Percentiles rank a stretch among this genome's conserved stretches.
Conservation (phyloP, 768 basidiomycete genomes). For the Baorangia bicolor region DNA sequence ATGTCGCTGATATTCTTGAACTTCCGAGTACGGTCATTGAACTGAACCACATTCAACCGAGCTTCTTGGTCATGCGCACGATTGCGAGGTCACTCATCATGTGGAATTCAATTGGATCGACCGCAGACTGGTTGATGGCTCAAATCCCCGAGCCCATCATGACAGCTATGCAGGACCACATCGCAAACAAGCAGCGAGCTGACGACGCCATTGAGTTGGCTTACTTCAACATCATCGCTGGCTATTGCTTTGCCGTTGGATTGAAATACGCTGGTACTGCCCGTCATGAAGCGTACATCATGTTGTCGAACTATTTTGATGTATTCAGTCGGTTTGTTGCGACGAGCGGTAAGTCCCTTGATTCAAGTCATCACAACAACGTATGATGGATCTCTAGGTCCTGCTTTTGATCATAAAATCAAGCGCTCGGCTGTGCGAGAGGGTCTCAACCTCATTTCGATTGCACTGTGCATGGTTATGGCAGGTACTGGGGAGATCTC, state of each 20-base stretch:
- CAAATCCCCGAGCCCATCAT: slow-evolving; percentile 72
- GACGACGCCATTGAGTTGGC: slow-evolving; percentile 83
- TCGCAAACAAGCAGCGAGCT: slow-evolving; percentile 43
- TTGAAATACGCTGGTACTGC: slow-evolving; percentile 95
- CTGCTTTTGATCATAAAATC: slow-evolving; percentile 84
- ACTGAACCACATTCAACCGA: slow-evolving; percentile 85
- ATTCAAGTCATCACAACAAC: background rate
- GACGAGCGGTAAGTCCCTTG: slow-evolving; percentile 53
- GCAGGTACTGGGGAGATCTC: slow-evolving; percentile 95
- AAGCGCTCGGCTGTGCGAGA: slow-evolving; percentile 85
- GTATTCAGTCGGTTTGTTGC: slow-evolving; percentile 70
- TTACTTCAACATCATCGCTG: slow-evolving; percentile 88
- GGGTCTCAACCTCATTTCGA: slow-evolving; percentile 82
- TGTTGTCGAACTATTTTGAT: slow-evolving; percentile 82
- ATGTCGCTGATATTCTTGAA: slow-evolving; percentile 81
- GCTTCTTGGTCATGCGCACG: slow-evolving; percentile 79
- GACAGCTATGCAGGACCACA: slow-evolving; percentile 53
- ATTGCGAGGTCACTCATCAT: slow-evolving; percentile 78
- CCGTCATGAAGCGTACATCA: slow-evolving; percentile 80
- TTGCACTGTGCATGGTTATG: slow-evolving; percentile 91
- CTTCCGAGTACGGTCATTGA: slow-evolving; percentile 80
- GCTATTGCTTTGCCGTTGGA: slow-evolving; percentile 87
- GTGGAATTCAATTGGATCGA: slow-evolving; percentile 78
- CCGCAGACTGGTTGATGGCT: slow-evolving; percentile 64
- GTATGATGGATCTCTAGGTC: slow-evolving; percentile 42